Percentiles rank a stretch among this genome's conserved stretches.
phyloP scores from a whole-genome alignment of 768 basidiomycete genomes.

The Neoboletus subvelutipes region DNA sequence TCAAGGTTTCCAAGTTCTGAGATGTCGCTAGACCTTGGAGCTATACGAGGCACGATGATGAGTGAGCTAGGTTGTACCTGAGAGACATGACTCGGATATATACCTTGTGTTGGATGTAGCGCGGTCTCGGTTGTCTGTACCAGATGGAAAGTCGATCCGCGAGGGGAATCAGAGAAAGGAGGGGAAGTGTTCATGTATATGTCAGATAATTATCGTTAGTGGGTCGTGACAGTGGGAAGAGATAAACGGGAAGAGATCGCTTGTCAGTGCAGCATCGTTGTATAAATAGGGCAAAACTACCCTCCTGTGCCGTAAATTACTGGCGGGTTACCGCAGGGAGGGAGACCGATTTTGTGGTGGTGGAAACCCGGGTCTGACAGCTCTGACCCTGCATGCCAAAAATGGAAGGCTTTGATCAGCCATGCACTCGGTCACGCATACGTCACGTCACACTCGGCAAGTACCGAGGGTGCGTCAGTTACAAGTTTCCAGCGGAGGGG shows the following conservation, averaged over 20 bases:
- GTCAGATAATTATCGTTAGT: conserved; percentile 13
- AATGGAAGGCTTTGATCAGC: conserved; percentile 22
- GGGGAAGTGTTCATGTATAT: conserved; percentile 22
- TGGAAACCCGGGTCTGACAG: too few species aligned
- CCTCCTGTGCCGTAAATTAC: conserved; percentile 25
- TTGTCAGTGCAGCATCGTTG: conserved; percentile 1
- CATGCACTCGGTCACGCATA: conserved; percentile 8
- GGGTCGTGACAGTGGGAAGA: conserved; percentile 6
- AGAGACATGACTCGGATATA: neutral
- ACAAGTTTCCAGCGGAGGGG: conserved; percentile 24
- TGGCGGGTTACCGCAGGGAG: neutral
- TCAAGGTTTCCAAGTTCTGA: conserved; percentile 44
- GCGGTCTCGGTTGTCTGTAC: conserved; percentile 4
- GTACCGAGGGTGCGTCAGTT: conserved; percentile 23
- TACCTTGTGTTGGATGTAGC: conserved; percentile 11
- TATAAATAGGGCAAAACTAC: conserved; percentile 12
- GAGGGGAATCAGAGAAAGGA: conserved; percentile 21
- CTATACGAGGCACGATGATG: conserved; percentile 7
- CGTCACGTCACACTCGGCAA: conserved; percentile 29
- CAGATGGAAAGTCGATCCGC: conserved; percentile 3
- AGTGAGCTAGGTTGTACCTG: neutral
- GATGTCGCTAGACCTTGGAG: conserved; percentile 2
- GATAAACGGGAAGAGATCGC: neutral
- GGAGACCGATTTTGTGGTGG: neutral
- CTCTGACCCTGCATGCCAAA: conserved; percentile 13